Conservation (phyloP, 108 stramenopile species). For the Cylindrotheca fusiformis region DNA sequence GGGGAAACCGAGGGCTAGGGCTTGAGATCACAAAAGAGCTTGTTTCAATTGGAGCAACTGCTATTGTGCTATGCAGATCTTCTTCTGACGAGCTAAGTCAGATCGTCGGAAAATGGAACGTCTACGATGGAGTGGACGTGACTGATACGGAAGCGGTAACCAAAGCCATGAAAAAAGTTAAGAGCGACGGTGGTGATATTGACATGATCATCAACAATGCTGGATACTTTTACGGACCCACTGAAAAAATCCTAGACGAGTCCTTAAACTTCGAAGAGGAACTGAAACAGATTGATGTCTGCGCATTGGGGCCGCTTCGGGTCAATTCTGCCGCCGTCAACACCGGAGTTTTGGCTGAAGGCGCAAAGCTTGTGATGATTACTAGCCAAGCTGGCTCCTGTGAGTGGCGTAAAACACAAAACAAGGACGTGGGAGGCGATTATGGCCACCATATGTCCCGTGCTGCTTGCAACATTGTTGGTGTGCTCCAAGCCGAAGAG, state of each 20-base stretch:
- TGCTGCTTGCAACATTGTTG: constrained; percentile 89
- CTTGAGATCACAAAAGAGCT: constrained; percentile 76
- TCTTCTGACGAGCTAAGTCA: constrained; percentile 53
- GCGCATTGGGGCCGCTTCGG: constrained; percentile 85
- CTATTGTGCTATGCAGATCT: constrained; percentile 65
- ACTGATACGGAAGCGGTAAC: constrained; percentile 66
- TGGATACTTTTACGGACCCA: constrained; percentile 85
- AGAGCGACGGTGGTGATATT: constrained; percentile 60
- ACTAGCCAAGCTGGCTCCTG: constrained; percentile 89
- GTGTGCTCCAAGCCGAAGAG: constrained; percentile 76
- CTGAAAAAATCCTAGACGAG: constrained; percentile 66
- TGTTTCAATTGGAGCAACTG: constrained; percentile 72
- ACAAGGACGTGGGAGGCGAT: constrained; percentile 74
- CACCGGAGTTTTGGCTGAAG: constrained; percentile 58
- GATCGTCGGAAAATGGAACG: constrained; percentile 65
- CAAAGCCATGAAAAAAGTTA: constrained; percentile 62
- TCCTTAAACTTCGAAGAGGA: constrained; percentile 85
- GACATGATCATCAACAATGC: constrained; percentile 89
- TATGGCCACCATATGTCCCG: constrained; percentile 95
- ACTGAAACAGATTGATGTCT: constrained; percentile 87
- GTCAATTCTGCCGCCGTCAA: constrained; percentile 72
- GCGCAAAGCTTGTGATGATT: constrained; percentile 79
- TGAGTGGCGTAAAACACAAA: constrained; percentile 81
- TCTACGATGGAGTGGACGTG: constrained; percentile 83
- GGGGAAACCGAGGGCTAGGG: constrained; percentile 87